Evolutionary conservation across 148 eudicot genomes (phyloP).

Genomic region (Nyssa sinensis): DNA sequence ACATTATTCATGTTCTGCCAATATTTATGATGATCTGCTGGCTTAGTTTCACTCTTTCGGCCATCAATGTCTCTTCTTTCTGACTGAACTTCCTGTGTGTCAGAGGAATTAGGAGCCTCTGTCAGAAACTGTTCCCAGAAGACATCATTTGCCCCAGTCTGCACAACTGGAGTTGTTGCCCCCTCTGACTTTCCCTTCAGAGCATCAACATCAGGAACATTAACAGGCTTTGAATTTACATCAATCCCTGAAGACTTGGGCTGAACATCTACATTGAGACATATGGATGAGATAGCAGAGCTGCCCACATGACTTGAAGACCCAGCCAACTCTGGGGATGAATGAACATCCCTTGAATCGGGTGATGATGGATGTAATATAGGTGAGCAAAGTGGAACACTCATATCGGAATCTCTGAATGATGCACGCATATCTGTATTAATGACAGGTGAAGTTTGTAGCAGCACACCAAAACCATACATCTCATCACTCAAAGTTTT

Average conservation of each 20-base stretch:
- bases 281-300: conserved; percentile 26
- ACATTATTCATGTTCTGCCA: conserved; percentile 32
- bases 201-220: conserved; percentile 1
- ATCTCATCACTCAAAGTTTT: conserved; percentile 14
- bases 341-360: conserved; percentile 23
- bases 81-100: conserved; percentile 34
- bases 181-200: conserved; percentile 7
- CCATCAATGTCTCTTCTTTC: conserved; percentile 26
- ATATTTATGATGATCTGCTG: conserved; percentile 18
- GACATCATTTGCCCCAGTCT: conserved; percentile 34
- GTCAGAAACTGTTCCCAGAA: conserved; percentile 56
- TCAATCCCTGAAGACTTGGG: conserved; percentile 26
- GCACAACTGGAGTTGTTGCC: conserved; percentile 5
- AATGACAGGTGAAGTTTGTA: conserved; percentile 17
- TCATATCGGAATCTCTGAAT: conserved; percentile 31
- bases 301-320: conserved; percentile 22
- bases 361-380: conserved; percentile 14
- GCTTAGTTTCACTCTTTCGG: conserved; percentile 13
- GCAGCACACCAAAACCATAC: conserved; percentile 16
- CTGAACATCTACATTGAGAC: conserved; percentile 22
- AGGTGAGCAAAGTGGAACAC: conserved; percentile 18
- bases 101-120: conserved; percentile 35
- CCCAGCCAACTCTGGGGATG: conserved; percentile 28
- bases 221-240: conserved; percentile 28
- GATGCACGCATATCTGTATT: conserved; percentile 19